Evolutionary conservation across 2,329 filamentous ascomycete genomes (phyloP), one percentile per base, ranked within the genome.

Genomic region (Trichoderma lentiforme): DNA sequence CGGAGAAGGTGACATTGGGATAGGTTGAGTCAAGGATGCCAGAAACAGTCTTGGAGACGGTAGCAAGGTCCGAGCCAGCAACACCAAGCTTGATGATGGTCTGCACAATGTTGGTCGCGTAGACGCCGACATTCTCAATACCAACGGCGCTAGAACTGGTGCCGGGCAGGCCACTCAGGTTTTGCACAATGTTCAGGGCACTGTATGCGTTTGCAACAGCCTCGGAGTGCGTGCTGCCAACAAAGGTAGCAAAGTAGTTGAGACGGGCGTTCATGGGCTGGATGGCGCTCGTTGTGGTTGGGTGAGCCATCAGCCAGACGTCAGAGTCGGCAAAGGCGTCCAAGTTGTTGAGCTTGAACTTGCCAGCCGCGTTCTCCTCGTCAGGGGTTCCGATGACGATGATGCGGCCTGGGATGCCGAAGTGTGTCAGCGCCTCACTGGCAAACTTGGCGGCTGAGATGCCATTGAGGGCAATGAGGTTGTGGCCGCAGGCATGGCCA

Each of bases 291-390:
- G 67, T 64, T 3, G 32, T 66, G 24, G 70, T 74, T 15, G 74
- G 74, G 34, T 75, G 74, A 14, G 74, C 74, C 74, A 75, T 75
- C 34, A 75, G 28, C 74, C 74, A 75, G 61, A 75, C 36, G 14
- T 74, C 70, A 1, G 74, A 62, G 43, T 58, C 64, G 15, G 72
- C 64, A 39, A 74, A 75, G 15, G 74, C 74, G 8, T 68, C 61
- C 53, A 43, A n/a, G 36, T 72, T 64, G 63, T 74, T 74, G 36
- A 75, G 72, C 57, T 58, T 71, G 60, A 70, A 73, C 61, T 74
- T 75, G 56, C 73, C 74, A 6, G 74, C 74, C 6, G 63, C 74
- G 39, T 75, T 75, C 64, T 75, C 73, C 30, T 75, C 74, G 32
- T 75, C 74, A 2, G 73, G 74, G 8, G 65, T 71, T 34, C 74